A percentile compares a stretch with the other conserved stretches of the same genome.
Conservation (phyloP, 2,329 filamentous ascomycete species). For the Sclerotinia nivalis region DNA sequence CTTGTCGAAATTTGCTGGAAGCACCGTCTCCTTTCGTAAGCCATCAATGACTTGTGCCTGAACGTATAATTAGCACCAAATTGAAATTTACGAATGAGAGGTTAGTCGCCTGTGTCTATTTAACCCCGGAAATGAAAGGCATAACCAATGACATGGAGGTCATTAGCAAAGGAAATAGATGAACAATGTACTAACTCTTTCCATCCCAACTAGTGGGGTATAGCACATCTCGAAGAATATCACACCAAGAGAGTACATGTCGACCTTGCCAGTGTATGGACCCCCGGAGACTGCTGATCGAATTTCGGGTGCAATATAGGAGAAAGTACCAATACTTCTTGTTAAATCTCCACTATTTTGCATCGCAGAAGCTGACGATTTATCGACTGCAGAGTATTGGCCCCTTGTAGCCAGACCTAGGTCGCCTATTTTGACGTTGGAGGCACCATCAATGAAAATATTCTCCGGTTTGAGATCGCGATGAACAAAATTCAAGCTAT, state of each 20-base stretch:
- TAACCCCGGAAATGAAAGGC: neutral
- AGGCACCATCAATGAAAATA: conserved; percentile 87
- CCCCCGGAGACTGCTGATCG: conserved; percentile 68
- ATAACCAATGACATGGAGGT: neutral
- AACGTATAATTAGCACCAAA: neutral
- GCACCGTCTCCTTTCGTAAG: conserved; percentile 65
- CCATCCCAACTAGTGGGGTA: conserved; percentile 58
- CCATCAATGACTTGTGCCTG: conserved; percentile 59
- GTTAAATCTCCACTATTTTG: conserved; percentile 61
- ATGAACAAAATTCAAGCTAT: conserved; percentile 88
- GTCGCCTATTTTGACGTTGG: conserved; percentile 94
- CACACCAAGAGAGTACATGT: conserved; percentile 97
- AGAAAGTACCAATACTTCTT: conserved; percentile 71
- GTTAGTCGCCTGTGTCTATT: neutral
- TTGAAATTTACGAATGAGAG: neutral
- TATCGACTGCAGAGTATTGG: conserved; percentile 65
- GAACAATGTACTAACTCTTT: conserved; percentile 47
- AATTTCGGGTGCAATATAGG: conserved; percentile 92
- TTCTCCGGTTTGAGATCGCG: conserved; percentile 97
- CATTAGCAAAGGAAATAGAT: neutral
- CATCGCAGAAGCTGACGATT: conserved; percentile 39
- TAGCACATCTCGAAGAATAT: conserved; percentile 99
- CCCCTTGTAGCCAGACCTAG: conserved; percentile 93
- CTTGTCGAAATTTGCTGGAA: conserved; percentile 73
- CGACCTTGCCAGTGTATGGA: conserved; percentile 89